Conservation (phyloP, 2,329 filamentous ascomycete species). For the Escovopsis sp. region DNA sequence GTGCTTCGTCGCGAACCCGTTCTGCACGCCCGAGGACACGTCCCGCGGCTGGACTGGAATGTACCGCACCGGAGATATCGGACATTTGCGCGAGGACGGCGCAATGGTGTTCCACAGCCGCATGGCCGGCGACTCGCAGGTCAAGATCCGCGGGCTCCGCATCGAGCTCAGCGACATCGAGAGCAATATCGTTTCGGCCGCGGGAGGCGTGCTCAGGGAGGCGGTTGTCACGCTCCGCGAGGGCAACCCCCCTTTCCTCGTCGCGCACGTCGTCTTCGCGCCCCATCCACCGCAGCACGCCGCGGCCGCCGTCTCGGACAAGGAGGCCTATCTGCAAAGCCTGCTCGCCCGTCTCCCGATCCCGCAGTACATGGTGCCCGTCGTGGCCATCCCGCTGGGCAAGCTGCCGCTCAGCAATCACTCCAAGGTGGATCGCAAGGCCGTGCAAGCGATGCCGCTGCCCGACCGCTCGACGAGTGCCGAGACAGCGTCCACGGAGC, state of each 20-base stretch:
- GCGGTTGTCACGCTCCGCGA: background rate
- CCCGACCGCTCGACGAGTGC: slow-evolving; percentile 5
- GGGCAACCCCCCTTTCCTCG: background rate
- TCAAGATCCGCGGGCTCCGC: slow-evolving; percentile 27
- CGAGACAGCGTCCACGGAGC: slow-evolving; percentile 1
- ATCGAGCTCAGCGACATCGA: slow-evolving; percentile 29
- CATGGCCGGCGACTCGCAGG: slow-evolving; percentile 22
- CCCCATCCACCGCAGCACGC: background rate
- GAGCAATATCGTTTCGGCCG: slow-evolving; percentile 7
- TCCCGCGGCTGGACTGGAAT: slow-evolving; percentile 11
- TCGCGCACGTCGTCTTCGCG: background rate
- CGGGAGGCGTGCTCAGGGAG: slow-evolving; percentile 1
- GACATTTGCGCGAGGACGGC: slow-evolving; percentile 14
- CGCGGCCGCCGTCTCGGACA: background rate
- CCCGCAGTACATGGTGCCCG: slow-evolving; percentile 21
- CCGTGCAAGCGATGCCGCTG: slow-evolving; percentile 11
- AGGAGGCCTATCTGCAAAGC: slow-evolving; percentile 4
- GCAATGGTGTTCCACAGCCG: slow-evolving; percentile 18
- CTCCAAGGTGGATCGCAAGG: slow-evolving; percentile 18
- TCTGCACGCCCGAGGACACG: background rate
- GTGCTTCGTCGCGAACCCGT: slow-evolving; percentile 3
- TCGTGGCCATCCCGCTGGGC: slow-evolving; percentile 12
- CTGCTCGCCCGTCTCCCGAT: slow-evolving; percentile 10
- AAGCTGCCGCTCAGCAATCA: slow-evolving; percentile 15
- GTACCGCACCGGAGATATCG: slow-evolving; percentile 20